phyloP scores from a whole-genome alignment of 169 alveolate genomes.

The Perkinsus marinus region DNA sequence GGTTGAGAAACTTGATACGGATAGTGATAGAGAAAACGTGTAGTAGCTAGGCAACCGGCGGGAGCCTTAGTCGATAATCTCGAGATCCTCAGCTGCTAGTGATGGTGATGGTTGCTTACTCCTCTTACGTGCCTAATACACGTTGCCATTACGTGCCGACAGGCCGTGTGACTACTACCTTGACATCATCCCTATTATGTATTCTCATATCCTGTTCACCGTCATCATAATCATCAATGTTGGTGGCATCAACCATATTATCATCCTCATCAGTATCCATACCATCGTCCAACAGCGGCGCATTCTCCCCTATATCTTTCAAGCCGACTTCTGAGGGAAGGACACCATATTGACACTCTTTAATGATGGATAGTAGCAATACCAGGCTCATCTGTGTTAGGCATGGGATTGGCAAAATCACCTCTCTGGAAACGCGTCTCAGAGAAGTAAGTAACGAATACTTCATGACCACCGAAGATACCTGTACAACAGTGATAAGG shows the following conservation, averaged over 20 bases:
- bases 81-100: not conserved
- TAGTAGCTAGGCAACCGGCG: not conserved
- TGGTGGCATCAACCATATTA: not conserved
- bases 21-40: not conserved
- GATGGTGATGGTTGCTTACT: not conserved
- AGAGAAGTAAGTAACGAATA: not conserved
- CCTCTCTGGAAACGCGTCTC: not conserved
- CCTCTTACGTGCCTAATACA: not conserved
- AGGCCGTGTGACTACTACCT: not conserved
- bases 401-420: not conserved
- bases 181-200: not conserved
- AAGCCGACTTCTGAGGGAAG: not conserved
- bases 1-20: too few relatives aligned
- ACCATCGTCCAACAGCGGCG: not conserved
- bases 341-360: too few relatives aligned
- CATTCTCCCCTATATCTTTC: not conserved
- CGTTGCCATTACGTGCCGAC: not conserved
- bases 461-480: not conserved
- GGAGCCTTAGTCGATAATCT: not conserved
- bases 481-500: not conserved
- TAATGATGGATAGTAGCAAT: not conserved
- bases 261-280: not conserved
- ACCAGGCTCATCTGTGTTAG: not conserved
- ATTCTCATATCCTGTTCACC: not conserved
- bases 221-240: not conserved